These are phyloP conservation scores for Phytophthora lateralis DNA, from an alignment of 352 stramenopile genomes.

Conservation along the genomic window DNA sequence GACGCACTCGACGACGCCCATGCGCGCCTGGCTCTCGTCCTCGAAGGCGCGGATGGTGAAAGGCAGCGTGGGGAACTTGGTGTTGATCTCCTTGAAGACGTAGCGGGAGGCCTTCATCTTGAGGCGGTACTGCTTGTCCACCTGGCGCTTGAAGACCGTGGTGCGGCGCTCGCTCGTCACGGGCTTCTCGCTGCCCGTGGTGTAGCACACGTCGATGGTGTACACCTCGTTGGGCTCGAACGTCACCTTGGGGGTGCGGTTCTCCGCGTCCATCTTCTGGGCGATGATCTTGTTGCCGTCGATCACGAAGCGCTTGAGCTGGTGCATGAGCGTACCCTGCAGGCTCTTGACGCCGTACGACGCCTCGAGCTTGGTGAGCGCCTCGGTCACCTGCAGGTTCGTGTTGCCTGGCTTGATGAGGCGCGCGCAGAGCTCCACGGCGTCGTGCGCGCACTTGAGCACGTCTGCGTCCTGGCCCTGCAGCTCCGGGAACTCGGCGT, in stretches of 20 bases:
- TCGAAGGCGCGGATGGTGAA: constrained; percentile 98
- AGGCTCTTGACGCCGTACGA: constrained; percentile 97
- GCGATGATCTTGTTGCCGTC: constrained; percentile 98
- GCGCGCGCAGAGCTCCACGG: constrained; percentile 95
- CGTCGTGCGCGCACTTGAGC: constrained; percentile 96
- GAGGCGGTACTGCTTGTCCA: constrained; percentile 97
- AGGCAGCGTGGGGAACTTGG: constrained; percentile 98
- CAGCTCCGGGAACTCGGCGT: constrained; percentile 62
- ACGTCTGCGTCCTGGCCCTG: constrained; percentile 92
- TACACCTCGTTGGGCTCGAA: constrained; percentile 99
- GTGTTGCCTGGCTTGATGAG: constrained; percentile 98
- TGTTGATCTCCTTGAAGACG: constrained; percentile 98
- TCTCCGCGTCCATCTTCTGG: constrained; percentile 91
- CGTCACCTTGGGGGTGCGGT: constrained; percentile 81
- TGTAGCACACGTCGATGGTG: constrained; percentile 99
- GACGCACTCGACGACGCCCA: constrained; percentile 98
- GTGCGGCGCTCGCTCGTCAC: constrained; percentile 91
- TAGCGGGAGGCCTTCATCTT: constrained; percentile 96
- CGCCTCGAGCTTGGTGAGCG: constrained; percentile 94
- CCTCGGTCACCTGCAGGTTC: constrained; percentile 95
- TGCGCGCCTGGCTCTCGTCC: constrained; percentile 95
- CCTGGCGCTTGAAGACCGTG: constrained; percentile 99
- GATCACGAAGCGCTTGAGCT: constrained; percentile 99
- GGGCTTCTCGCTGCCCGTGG: constrained; percentile 97
- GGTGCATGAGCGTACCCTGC: constrained; percentile 98